Evolutionary conservation across 768 basidiomycete species (phyloP), one percentile per base, ranked within the genome.

Genomic region (Cystobasidiopsis lactophilus): DNA sequence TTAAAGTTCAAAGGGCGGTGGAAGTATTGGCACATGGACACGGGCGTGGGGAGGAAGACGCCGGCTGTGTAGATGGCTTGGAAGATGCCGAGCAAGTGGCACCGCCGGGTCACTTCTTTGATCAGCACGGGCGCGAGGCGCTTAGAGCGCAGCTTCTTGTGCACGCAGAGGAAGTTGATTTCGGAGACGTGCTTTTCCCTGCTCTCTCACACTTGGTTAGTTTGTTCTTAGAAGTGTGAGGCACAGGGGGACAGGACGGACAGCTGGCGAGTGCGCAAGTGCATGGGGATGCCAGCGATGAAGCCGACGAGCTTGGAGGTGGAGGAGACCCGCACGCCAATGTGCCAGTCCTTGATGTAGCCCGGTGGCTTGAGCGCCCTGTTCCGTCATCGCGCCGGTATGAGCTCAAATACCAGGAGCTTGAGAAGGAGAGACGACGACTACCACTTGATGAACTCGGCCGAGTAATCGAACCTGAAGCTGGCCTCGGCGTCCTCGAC

Each of bases 21-120:
- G 68, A 75, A 81, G 66, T 95, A 95, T 80, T 77, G 73, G 66
- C 83, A 88, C 11, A 79, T 79, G 3, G 85, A 76, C 19, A 96
- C 76, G 0, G 93, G 93, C 0, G 93, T 96, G 9, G 93, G 93
- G 11, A 98, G 71, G 40, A 93, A 78, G 24, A 86, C 77, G 2
- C 93, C 93, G 18, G 77, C 89, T 0, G 93, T 98, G 66, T 96
- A 96, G 48, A 98, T 82, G 7, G 93, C 93, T 66, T 98, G 93
- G 71, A 93, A 95, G 50, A 93, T 73, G 30, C 84, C 84, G 57
- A 77, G 74, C 35, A 96, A 73, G 65, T 96, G 77, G 50, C 83
- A 82, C 63, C 85, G 84, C 21, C 93, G 74, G 0, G 93, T 96
- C 24, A 96, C 81, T 64, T 98, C 93, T 65, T 93, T 93, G 69